A percentile compares a stretch with the other conserved stretches of the same genome.
These are phyloP conservation scores for Mucor plumbeus DNA, from an alignment of 371 early-diverging fungal species.

Conservation along the genomic window DNA sequence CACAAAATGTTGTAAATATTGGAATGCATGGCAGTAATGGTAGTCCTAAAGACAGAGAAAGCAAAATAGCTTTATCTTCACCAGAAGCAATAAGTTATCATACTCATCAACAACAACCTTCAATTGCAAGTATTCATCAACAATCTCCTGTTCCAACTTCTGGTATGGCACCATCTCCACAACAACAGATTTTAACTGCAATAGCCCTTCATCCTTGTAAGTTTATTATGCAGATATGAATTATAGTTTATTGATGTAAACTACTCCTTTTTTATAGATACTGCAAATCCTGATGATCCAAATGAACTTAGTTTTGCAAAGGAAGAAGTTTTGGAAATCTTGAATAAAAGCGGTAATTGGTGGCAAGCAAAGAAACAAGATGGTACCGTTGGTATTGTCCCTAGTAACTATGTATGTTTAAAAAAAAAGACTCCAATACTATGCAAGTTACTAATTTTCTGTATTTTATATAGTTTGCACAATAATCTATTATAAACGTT, in stretches of 20 bases:
- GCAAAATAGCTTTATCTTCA: slow-evolving; percentile 24
- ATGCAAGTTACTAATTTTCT: background rate
- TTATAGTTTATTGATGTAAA: too few relatives aligned
- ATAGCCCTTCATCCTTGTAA: slow-evolving; percentile 35
- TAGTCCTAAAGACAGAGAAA: slow-evolving; percentile 31
- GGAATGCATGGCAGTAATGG: background rate
- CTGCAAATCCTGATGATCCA: slow-evolving; percentile 88
- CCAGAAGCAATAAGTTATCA: slow-evolving; percentile 13
- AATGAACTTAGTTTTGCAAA: slow-evolving; percentile 88
- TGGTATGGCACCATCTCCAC: background rate
- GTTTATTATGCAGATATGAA: background rate
- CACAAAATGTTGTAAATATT: slow-evolving; percentile 18
- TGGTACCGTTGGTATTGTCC: slow-evolving; percentile 89
- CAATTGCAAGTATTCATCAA: slow-evolving; percentile 10
- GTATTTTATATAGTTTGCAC: background rate
- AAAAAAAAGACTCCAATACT: too few relatives aligned
- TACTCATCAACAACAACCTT: slow-evolving; percentile 11
- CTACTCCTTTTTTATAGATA: slow-evolving; percentile 44
- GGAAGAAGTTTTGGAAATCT: slow-evolving; percentile 83
- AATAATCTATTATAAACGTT: background rate
- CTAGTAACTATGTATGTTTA: slow-evolving; percentile 80
- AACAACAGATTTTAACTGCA: slow-evolving; percentile 22
- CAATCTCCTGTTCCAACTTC: slow-evolving; percentile 8
- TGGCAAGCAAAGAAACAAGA: slow-evolving; percentile 90
- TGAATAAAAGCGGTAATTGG: slow-evolving; percentile 94